These are phyloP conservation scores for Porphyrellus sp. DNA, from an alignment of 1,284 basidiomycete species.

Conservation along the genomic window DNA sequence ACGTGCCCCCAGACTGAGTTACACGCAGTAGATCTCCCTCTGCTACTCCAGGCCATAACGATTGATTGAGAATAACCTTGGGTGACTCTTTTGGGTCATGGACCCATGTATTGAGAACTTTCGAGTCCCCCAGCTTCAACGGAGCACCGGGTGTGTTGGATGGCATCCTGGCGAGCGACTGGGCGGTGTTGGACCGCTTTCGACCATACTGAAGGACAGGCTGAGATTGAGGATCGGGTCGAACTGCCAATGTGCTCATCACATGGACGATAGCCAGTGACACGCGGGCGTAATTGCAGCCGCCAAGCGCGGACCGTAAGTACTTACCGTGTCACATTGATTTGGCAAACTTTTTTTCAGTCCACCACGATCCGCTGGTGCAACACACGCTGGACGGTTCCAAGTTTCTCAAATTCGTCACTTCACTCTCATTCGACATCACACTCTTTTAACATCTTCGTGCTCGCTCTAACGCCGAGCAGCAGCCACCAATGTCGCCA, in stretches of 20 bases:
- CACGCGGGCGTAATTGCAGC: neutral
- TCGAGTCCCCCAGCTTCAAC: conserved; percentile 59
- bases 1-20: conserved; percentile 41
- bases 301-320: neutral
- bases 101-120: conserved; percentile 66
- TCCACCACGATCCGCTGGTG: conserved; percentile 1
- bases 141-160: conserved; percentile 34
- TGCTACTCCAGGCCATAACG: conserved; percentile 69
- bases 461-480: neutral
- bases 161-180: conserved; percentile 52
- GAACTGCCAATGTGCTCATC: conserved; percentile 58
- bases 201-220: conserved; percentile 49
- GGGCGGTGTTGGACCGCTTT: conserved; percentile 68
- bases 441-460: conserved; percentile 23
- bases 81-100: conserved; percentile 63
- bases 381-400: conserved; percentile 17
- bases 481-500: conserved; percentile 15
- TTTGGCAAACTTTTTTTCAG: neutral
- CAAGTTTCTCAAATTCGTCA: neutral
- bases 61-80: conserved; percentile 63
- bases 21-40: conserved; percentile 71
- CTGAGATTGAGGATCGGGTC: conserved; percentile 54
- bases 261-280: neutral
- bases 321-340: neutral
- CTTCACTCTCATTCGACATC: conserved; percentile 23